A percentile compares a stretch with the other conserved stretches of the same genome.
Evolutionary conservation across 2,329 filamentous ascomycete genomes (phyloP).

Genomic region (Xylaria sp.): DNA sequence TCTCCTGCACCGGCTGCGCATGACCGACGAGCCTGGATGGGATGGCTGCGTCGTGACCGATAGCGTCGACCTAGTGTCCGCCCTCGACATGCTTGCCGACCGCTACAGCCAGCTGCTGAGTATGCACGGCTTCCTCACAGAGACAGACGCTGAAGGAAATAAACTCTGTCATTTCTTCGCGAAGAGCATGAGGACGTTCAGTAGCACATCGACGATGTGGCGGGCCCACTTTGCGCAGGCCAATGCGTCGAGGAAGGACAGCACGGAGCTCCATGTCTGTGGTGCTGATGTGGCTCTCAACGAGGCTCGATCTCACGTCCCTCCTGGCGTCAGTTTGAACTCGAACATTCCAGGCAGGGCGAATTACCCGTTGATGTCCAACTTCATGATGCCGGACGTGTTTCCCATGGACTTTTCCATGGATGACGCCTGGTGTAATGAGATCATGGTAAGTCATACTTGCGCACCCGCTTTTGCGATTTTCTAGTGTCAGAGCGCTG

Average conservation of each 20-base stretch:
- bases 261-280: not conserved
- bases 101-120: conserved; percentile 30
- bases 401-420: conserved; percentile 35
- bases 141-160: conserved; percentile 25
- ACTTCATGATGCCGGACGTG: conserved; percentile 26
- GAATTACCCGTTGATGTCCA: conserved; percentile 8
- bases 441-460: conserved; percentile 14
- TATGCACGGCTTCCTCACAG: conserved; percentile 29
- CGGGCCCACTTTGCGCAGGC: conserved; percentile 31
- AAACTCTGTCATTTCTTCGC: conserved; percentile 31
- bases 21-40: conserved; percentile 39
- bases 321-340: not conserved
- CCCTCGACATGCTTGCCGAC: conserved; percentile 29
- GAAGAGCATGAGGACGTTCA: conserved; percentile 32
- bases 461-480: too few species aligned
- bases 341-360: not conserved
- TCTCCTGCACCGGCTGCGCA: conserved; percentile 38
- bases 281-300: not conserved
- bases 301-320: not conserved
- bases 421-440: conserved; percentile 37
- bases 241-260: conserved; percentile 7
- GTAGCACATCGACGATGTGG: conserved; percentile 33
- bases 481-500: too few species aligned
- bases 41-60: conserved; percentile 30
- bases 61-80: conserved; percentile 32